Percentiles rank a stretch among this genome's conserved stretches.
phyloP scores from a whole-genome alignment of 768 basidiomycete genomes.

The Clitopilus hobsonii region DNA sequence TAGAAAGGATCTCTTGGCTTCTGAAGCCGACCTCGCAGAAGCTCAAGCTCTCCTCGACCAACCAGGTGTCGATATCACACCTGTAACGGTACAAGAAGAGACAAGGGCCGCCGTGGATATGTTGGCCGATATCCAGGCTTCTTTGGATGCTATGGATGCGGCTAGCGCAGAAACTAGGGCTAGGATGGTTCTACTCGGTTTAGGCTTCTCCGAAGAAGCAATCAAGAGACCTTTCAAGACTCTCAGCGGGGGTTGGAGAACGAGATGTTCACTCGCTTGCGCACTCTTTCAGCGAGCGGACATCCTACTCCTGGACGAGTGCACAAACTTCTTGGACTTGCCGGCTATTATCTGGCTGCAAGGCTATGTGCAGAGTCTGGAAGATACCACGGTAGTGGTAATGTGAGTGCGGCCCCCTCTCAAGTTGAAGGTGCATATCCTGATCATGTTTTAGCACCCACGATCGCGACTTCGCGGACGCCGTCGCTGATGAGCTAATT shows the following conservation, averaged over 20 bases:
- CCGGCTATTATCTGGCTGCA: constrained; percentile 51
- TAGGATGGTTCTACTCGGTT: constrained; percentile 46
- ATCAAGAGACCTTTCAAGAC: constrained; percentile 34
- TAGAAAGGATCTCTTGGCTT: constrained; percentile 42
- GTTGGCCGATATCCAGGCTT: constrained; percentile 20
- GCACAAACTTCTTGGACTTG: constrained; percentile 50
- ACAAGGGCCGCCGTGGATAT: constrained; percentile 19
- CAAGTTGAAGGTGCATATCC: background rate
- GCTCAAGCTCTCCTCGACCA: constrained; percentile 19
- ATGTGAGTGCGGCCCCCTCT: constrained; percentile 22
- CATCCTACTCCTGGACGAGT: constrained; percentile 57
- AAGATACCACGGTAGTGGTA: constrained; percentile 49
- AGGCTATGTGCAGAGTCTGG: constrained; percentile 37
- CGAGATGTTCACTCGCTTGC: constrained; percentile 53
- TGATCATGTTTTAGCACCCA: constrained; percentile 33
- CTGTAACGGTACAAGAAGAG: constrained; percentile 13
- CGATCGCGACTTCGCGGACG: constrained; percentile 58
- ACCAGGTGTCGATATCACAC: constrained; percentile 17
- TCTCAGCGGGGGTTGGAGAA: constrained; percentile 65
- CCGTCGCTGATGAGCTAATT: constrained; percentile 56
- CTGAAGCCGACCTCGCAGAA: constrained; percentile 35
- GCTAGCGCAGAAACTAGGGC: constrained; percentile 44
- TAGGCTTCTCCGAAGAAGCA: constrained; percentile 47
- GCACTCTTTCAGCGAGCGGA: constrained; percentile 54
- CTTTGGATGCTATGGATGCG: constrained; percentile 22